These are phyloP conservation scores for Cryomyces minteri DNA, from an alignment of 495 filamentous ascomycete species.

Conservation along the genomic window DNA sequence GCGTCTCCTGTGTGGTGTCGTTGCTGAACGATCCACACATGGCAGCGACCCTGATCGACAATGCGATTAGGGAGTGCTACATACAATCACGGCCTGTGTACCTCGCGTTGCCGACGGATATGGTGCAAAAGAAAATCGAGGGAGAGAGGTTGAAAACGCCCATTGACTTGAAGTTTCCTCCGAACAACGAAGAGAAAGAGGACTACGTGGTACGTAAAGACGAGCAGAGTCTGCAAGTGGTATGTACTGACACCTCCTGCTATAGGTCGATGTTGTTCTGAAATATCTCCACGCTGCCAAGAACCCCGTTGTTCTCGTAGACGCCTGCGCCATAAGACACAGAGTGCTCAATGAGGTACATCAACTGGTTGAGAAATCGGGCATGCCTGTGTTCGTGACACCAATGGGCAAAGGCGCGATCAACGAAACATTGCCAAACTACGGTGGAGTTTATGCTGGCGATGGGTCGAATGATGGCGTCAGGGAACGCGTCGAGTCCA, in stretches of 20 bases:
- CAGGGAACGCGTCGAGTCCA: conserved; percentile 51
- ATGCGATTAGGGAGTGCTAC: conserved; percentile 64
- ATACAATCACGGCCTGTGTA: conserved; percentile 39
- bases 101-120: conserved; percentile 70
- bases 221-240: too few relatives aligned
- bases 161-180: conserved; percentile 40
- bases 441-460: conserved; percentile 77
- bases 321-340: conserved; percentile 82
- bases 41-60: conserved; percentile 59
- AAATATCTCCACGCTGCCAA: conserved; percentile 60
- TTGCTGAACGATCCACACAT: conserved; percentile 50
- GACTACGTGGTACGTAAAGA: conserved; percentile 37
- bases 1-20: conserved; percentile 51
- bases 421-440: conserved; percentile 55
- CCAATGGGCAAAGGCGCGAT: conserved; percentile 89
- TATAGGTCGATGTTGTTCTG: conserved; percentile 47
- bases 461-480: conserved; percentile 56
- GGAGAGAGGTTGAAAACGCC: conserved; percentile 47
- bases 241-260: too few relatives aligned
- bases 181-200: conserved; percentile 56
- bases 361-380: conserved; percentile 56
- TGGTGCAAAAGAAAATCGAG: conserved; percentile 64
- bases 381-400: conserved; percentile 67
- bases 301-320: conserved; percentile 66
- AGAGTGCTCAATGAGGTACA: conserved; percentile 42